Percentiles rank a stretch among this genome's conserved stretches.
Evolutionary conservation across 805 yeast species (phyloP).

Genomic region (Starmerella gropengiesseri): DNA sequence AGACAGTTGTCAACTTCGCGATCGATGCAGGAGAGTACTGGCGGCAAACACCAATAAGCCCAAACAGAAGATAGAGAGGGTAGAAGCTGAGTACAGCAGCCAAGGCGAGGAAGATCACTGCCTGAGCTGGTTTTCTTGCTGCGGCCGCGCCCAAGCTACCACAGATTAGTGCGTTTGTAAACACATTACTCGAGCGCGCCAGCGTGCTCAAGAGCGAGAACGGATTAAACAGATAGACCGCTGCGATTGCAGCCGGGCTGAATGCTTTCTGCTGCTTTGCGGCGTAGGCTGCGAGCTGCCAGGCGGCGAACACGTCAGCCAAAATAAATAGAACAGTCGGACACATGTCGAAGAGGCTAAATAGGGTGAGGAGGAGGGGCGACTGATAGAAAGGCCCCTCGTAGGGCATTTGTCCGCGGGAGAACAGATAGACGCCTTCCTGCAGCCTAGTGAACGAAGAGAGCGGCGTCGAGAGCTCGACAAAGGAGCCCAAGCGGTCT

Average conservation of each 20-base stretch:
- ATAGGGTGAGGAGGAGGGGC: conserved; percentile 52
- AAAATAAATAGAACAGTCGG: conserved; percentile 39
- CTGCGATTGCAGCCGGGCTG: conserved; percentile 41
- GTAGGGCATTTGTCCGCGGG: conserved; percentile 52
- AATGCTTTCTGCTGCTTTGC: conserved; percentile 17
- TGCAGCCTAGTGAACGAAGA: conserved; percentile 50
- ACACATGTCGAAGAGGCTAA: conserved; percentile 32
- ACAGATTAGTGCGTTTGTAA: conserved; percentile 50
- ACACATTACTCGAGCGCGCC: conserved; percentile 53
- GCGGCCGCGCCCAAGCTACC: conserved; percentile 39
- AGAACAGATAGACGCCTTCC: conserved; percentile 57
- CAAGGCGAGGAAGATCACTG: conserved; percentile 46
- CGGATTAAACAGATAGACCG: conserved; percentile 72
- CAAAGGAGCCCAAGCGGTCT: conserved; percentile 36
- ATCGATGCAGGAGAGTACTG: background rate
- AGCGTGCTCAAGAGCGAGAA: conserved; percentile 55
- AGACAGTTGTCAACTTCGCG: conserved; percentile 14
- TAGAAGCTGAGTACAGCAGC: conserved; percentile 55
- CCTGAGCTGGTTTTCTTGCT: conserved; percentile 32
- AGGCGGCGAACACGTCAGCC: conserved; percentile 50
- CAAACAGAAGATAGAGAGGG: conserved; percentile 50
- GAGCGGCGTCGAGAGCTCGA: conserved; percentile 62
- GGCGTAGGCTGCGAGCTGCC: conserved; percentile 42
- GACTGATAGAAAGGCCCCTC: conserved; percentile 80
- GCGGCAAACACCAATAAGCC: conserved; percentile 35